These are phyloP conservation scores for Microdochium paspali DNA, from an alignment of 2,329 filamentous ascomycete species.

Conservation along the genomic window DNA sequence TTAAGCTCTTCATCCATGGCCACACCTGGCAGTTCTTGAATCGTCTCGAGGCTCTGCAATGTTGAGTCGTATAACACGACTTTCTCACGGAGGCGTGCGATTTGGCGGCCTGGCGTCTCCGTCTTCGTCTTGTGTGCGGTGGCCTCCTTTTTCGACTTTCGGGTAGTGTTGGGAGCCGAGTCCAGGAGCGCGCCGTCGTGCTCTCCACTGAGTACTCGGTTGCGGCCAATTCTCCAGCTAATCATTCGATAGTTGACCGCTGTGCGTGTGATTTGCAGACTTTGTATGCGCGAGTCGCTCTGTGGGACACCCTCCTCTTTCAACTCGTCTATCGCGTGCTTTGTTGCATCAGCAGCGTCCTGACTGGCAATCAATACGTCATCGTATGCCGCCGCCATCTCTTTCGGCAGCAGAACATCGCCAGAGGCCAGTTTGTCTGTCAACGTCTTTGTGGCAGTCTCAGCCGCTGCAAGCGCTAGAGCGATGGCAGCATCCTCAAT, in stretches of 20 bases:
- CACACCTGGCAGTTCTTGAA: conserved; percentile 83
- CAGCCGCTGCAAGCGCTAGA: conserved; percentile 66
- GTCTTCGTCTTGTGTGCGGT: conserved; percentile 27
- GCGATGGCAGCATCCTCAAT: conserved; percentile 92
- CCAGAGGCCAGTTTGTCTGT: conserved; percentile 35
- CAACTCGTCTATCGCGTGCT: conserved; percentile 86
- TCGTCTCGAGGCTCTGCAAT: conserved; percentile 80
- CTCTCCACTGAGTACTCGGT: conserved; percentile 77
- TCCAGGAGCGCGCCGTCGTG: conserved; percentile 63
- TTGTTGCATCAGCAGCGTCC: conserved; percentile 88
- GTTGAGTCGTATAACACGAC: conserved; percentile 86
- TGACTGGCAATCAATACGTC: conserved; percentile 83
- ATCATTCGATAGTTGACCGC: conserved; percentile 92
- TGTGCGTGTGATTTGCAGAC: conserved; percentile 83
- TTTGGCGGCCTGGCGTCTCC: conserved; percentile 63
- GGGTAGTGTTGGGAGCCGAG: conserved; percentile 31
- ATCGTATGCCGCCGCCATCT: conserved; percentile 82
- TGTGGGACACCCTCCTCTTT: conserved; percentile 74
- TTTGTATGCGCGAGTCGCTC: conserved; percentile 81
- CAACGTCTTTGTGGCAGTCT: conserved; percentile 39
- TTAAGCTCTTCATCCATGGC: conserved; percentile 73
- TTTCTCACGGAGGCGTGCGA: conserved; percentile 75
- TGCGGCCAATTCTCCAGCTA: conserved; percentile 89
- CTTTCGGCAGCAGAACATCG: conserved; percentile 40
- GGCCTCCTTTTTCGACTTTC: conserved; percentile 45